Percentiles rank a stretch among this genome's conserved stretches.
Evolutionary conservation across 164 flowering plant genomes (phyloP).

Genomic region (Vitis amurensis): DNA sequence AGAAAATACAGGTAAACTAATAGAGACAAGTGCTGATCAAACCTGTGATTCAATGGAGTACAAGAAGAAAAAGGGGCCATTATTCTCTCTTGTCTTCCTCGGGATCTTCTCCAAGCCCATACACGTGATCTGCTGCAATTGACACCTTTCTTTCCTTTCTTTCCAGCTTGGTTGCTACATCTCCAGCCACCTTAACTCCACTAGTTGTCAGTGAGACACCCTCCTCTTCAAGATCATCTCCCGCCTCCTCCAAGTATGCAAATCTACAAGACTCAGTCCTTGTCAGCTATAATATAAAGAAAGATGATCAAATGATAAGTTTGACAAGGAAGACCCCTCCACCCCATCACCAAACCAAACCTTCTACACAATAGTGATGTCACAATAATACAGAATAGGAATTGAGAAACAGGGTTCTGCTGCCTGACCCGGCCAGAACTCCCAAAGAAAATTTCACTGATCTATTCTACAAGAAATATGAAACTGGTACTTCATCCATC

Average conservation of each 20-base stretch:
- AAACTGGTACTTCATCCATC: too few relatives aligned
- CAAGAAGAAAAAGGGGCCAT: neutral
- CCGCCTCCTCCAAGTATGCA: slow-evolving; percentile 65
- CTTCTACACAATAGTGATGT: neutral
- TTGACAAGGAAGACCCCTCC: too few relatives aligned
- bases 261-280: slow-evolving; percentile 15
- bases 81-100: slow-evolving; percentile 48
- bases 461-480: too few relatives aligned
- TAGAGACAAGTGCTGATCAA: neutral
- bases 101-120: slow-evolving; percentile 36
- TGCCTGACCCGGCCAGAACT: too few relatives aligned
- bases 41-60: neutral
- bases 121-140: slow-evolving; percentile 34
- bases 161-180: slow-evolving; percentile 33
- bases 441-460: too few relatives aligned
- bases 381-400: neutral
- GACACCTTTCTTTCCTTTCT: slow-evolving; percentile 42
- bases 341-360: neutral
- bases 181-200: slow-evolving; percentile 32
- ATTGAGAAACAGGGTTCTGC: neutral
- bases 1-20: neutral
- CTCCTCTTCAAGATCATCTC: slow-evolving; percentile 72
- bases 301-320: too few relatives aligned
- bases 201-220: slow-evolving; percentile 46
- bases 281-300: too few relatives aligned